phyloP scores from a whole-genome alignment of 1,284 basidiomycete genomes.

The Ustilago loliicola region DNA sequence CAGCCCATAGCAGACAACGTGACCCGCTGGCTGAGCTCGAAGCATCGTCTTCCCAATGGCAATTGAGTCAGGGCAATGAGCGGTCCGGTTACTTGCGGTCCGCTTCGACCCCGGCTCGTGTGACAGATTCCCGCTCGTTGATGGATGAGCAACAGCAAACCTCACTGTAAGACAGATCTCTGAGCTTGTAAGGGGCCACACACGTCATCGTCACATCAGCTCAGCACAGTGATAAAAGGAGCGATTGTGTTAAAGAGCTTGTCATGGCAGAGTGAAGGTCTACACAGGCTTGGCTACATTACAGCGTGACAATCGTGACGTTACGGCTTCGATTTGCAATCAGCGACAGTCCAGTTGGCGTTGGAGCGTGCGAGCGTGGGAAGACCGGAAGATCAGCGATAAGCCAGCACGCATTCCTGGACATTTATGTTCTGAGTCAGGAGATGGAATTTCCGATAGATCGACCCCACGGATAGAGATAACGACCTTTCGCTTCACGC shows the following conservation, averaged over 20 bases:
- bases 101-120: not conserved
- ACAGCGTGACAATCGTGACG: not conserved
- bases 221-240: not conserved
- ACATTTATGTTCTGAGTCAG: slow-evolving; percentile 17
- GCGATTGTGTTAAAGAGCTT: not conserved
- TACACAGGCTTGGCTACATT: not conserved
- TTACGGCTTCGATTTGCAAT: not conserved
- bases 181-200: not conserved
- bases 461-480: slow-evolving; percentile 3
- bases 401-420: slow-evolving; percentile 7
- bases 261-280: not conserved
- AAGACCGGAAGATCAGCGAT: slow-evolving; percentile 9
- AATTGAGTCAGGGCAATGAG: not conserved
- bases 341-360: not conserved
- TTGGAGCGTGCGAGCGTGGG: not conserved
- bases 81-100: not conserved
- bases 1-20: not conserved
- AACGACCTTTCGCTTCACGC: not conserved
- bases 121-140: not conserved
- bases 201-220: not conserved
- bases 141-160: not conserved
- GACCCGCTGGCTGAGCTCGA: slow-evolving; percentile 3
- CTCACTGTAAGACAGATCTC: not conserved
- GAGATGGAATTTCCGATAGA: slow-evolving; percentile 19
- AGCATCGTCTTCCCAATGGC: not conserved